Evolutionary conservation across 2,329 filamentous ascomycete species (phyloP).

Genomic region (Huntiella decipiens): DNA sequence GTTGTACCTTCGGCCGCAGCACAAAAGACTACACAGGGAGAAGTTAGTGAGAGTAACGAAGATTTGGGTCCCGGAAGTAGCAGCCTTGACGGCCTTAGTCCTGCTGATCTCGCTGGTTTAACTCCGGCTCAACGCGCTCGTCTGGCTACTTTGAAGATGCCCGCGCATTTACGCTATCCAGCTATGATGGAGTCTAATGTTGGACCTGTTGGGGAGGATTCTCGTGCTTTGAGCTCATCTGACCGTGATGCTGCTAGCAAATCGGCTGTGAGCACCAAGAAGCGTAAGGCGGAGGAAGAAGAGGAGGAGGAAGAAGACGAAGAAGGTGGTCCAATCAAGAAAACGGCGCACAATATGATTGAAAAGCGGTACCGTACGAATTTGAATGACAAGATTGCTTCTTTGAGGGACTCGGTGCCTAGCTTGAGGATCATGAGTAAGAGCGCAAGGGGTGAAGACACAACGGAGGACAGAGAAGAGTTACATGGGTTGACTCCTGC

Average conservation of each 20-base stretch:
- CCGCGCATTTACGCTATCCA: conserved; percentile 44
- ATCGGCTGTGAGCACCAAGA: conserved; percentile 33
- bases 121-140: conserved; percentile 42
- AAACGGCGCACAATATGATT: conserved; percentile 95
- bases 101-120: conserved; percentile 19
- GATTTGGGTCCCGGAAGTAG: neutral
- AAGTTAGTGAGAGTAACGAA: neutral
- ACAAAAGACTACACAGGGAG: neutral
- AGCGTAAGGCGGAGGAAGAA: conserved; percentile 48
- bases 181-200: conserved; percentile 24
- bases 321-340: conserved; percentile 44
- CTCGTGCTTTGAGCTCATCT: conserved; percentile 38
- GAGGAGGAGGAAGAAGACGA: conserved; percentile 41
- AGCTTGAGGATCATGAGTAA: conserved; percentile 72
- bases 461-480: conserved; percentile 59
- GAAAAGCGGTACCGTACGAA: conserved; percentile 95
- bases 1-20: conserved; percentile 2
- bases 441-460: conserved; percentile 46
- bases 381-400: conserved; percentile 90
- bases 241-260: conserved; percentile 23
- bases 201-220: conserved; percentile 31
- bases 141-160: conserved; percentile 38
- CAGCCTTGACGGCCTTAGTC: conserved; percentile 7
- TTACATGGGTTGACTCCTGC: conserved; percentile 66
- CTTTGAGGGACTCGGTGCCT: conserved; percentile 77